Percentiles rank a stretch among this genome's conserved stretches.
Evolutionary conservation across 768 basidiomycete genomes (phyloP).

Genomic region (Rhodotorula toruloides): DNA sequence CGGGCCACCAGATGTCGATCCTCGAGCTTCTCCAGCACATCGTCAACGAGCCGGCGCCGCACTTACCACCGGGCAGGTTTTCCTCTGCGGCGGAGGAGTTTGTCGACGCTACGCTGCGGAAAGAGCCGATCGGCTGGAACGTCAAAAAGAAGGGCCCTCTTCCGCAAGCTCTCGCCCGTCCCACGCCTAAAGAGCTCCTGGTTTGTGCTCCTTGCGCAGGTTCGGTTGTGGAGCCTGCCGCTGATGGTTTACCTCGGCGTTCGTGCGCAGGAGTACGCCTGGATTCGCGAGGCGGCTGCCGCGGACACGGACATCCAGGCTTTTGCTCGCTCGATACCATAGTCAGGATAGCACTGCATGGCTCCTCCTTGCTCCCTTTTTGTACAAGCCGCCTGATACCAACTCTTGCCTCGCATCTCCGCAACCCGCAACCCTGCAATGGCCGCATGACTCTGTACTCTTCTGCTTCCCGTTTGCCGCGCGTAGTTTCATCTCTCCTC

Average conservation of each 20-base stretch:
- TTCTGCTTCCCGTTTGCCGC: no score
- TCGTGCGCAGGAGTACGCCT: slow-evolving; percentile 58
- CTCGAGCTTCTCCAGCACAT: slow-evolving; percentile 94
- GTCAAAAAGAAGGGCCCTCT: slow-evolving; percentile 57
- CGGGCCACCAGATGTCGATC: slow-evolving; percentile 97
- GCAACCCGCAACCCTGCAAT: no score
- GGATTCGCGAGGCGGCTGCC: slow-evolving; percentile 63
- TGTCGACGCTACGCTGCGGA: slow-evolving; percentile 80
- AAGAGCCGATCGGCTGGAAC: slow-evolving; percentile 64
- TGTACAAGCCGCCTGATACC: no score
- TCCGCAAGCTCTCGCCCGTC: slow-evolving; percentile 73
- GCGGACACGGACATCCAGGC: slow-evolving; percentile 67
- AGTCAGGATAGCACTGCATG: no score
- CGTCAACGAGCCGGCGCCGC: slow-evolving; percentile 95
- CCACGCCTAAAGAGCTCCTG: slow-evolving; percentile 44
- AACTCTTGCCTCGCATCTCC: no score
- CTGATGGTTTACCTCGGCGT: not conserved
- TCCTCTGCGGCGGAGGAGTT: slow-evolving; percentile 73
- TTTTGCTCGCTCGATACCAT: slow-evolving; percentile 55
- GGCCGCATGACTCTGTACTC: no score
- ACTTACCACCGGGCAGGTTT: slow-evolving; percentile 68
- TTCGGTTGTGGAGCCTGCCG: not conserved
- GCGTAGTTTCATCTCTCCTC: no score
- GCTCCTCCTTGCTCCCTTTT: no score
- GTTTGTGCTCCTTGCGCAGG: slow-evolving; percentile 22